Conservation (phyloP, 2,329 filamentous ascomycete species). For the Mariannaea elegans region DNA sequence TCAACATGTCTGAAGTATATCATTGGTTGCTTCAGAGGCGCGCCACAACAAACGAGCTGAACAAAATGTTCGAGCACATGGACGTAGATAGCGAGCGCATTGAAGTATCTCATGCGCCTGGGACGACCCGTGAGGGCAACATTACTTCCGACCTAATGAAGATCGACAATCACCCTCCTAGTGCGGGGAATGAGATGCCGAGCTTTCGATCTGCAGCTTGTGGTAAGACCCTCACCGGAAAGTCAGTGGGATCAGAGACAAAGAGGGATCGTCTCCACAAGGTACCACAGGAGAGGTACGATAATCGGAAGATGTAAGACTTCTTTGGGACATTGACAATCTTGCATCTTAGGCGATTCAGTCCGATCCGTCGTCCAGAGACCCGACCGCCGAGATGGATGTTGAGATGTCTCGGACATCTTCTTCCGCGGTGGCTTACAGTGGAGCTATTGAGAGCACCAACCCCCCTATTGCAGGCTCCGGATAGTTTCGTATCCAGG, state of each 20-base stretch:
- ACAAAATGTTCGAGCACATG: neutral
- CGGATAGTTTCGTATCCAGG: too few species aligned
- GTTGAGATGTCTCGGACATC: too few species aligned
- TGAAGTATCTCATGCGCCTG: neutral
- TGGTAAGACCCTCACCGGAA: neutral
- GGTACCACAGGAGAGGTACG: neutral
- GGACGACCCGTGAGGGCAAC: neutral
- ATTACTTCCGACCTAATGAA: neutral
- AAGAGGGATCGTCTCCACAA: neutral
- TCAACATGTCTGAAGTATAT: neutral
- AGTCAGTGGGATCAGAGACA: neutral
- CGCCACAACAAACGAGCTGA: neutral
- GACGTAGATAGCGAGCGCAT: neutral
- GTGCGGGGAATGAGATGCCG: neutral
- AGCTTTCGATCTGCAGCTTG: neutral
- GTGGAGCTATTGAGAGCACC: too few species aligned
- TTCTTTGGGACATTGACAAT: neutral
- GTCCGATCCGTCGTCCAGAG: neutral
- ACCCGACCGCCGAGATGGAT: too few species aligned
- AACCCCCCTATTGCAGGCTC: too few species aligned
- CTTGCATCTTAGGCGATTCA: neutral
- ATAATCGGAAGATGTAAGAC: neutral
- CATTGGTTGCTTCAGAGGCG: neutral
- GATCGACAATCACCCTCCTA: neutral
- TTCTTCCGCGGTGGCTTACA: too few species aligned